Percentiles rank a stretch among this genome's conserved stretches.
These are phyloP conservation scores for Yamadazyma olivae DNA, from an alignment of 805 yeast species.

Conservation along the genomic window DNA sequence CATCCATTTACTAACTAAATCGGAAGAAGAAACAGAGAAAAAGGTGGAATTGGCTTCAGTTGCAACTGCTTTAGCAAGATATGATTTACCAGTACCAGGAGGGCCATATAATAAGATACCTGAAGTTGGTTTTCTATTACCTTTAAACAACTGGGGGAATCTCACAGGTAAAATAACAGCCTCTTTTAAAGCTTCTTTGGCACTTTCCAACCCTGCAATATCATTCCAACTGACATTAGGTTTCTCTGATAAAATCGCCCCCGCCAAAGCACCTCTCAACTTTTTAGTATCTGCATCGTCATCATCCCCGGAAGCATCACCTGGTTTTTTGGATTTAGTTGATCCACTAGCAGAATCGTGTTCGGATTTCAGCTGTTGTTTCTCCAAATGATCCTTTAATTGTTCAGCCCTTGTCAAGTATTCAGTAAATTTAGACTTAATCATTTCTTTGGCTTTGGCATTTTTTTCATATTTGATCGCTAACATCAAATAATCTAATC, in stretches of 20 bases:
- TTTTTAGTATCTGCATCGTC: constrained; percentile 84
- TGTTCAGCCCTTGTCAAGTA: constrained; percentile 92
- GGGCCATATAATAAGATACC: constrained; percentile 72
- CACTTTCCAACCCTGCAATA: constrained; percentile 92
- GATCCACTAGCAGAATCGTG: constrained; percentile 55
- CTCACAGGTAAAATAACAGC: constrained; percentile 95
- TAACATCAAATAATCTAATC: constrained; percentile 90
- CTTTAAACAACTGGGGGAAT: constrained; percentile 93
- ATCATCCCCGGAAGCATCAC: constrained; percentile 45
- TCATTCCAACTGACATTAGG: constrained; percentile 95
- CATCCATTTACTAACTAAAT: constrained; percentile 98
- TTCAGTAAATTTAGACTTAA: constrained; percentile 85
- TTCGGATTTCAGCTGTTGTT: constrained; percentile 52
- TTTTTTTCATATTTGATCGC: constrained; percentile 94
- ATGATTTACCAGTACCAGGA: constrained; percentile 98
- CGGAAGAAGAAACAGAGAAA: constrained; percentile 94
- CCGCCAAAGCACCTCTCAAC: constrained; percentile 84
- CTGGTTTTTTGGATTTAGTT: constrained; percentile 50
- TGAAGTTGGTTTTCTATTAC: constrained; percentile 87
- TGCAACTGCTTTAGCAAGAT: constrained; percentile 96
- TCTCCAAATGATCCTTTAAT: constrained; percentile 82
- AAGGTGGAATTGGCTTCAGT: constrained; percentile 98
- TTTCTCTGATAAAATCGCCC: constrained; percentile 86
- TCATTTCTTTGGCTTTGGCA: constrained; percentile 81
- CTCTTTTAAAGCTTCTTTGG: constrained; percentile 95